Percentiles rank a stretch among this genome's conserved stretches.
Evolutionary conservation across 805 yeast genomes (phyloP).

Genomic region (Candida silvicultrix): DNA sequence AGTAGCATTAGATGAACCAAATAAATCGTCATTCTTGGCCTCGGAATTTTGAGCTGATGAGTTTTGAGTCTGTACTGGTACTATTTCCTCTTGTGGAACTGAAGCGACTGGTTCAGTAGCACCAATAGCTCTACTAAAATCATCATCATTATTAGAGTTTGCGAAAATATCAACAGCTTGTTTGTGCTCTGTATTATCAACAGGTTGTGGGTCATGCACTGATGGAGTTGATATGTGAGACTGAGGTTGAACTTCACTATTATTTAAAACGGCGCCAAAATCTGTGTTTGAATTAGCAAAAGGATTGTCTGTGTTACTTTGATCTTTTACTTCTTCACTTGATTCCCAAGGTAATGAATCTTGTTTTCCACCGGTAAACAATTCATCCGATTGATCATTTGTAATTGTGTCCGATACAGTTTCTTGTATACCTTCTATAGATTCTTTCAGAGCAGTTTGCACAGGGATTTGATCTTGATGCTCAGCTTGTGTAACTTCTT

Average conservation of each 20-base stretch:
- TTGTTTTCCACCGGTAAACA: not conserved
- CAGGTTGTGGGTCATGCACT: slow-evolving; percentile 1
- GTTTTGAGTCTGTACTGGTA: no score
- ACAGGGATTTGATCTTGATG: not conserved
- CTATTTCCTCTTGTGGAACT: not conserved
- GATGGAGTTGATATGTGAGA: not conserved
- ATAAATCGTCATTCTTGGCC: not conserved
- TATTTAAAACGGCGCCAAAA: not conserved
- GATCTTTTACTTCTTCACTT: not conserved
- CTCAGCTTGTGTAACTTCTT: not conserved
- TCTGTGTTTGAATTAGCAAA: not conserved
- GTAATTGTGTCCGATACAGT: not conserved
- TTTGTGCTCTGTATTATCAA: not conserved
- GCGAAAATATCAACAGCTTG: not conserved
- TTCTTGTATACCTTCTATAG: not conserved
- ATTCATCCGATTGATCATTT: not conserved
- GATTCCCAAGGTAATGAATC: not conserved
- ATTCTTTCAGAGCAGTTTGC: not conserved
- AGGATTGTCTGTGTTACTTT: not conserved
- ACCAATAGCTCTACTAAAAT: not conserved
- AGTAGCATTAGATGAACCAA: not conserved
- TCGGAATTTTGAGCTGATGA: no score
- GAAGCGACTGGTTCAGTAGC: no score
- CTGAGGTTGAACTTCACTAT: no score
- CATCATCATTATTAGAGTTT: not conserved